phyloP scores from a whole-genome alignment of 2,329 filamentous ascomycete species.

The Sporothrix sp. region DNA sequence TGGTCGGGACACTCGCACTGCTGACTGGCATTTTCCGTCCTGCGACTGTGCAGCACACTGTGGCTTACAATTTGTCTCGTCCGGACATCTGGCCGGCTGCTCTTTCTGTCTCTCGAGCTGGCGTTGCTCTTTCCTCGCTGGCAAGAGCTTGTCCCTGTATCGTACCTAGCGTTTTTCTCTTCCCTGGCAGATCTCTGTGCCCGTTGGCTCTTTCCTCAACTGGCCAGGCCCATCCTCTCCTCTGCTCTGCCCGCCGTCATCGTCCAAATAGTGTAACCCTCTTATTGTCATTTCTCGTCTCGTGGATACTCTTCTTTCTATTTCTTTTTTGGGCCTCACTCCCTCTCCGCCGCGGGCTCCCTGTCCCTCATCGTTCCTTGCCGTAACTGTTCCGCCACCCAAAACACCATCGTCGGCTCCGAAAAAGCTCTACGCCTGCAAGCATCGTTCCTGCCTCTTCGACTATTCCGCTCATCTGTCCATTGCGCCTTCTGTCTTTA shows the following conservation, averaged over 20 bases:
- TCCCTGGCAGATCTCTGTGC: background rate
- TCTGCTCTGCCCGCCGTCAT: background rate
- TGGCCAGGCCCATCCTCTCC: constrained; percentile 1
- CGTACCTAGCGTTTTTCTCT: background rate
- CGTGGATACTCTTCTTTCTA: too few species aligned
- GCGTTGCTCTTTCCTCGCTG: background rate
- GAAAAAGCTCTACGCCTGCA: background rate
- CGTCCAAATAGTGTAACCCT: background rate
- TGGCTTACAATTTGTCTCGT: background rate
- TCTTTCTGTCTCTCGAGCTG: background rate
- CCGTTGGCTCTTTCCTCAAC: background rate
- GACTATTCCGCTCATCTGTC: background rate
- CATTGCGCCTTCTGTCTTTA: background rate
- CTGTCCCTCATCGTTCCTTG: background rate
- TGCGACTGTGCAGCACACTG: background rate
- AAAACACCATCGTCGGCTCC: background rate
- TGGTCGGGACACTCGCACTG: background rate
- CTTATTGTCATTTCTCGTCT: background rate
- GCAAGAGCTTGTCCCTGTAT: background rate
- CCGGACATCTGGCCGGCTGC: background rate
- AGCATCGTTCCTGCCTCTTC: constrained; percentile 1
- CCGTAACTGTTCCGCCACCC: background rate
- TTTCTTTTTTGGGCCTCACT: background rate
- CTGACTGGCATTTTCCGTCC: background rate
- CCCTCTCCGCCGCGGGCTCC: background rate